Conservation (phyloP, 2,329 filamentous ascomycete species). For the Colletotrichum agaves region DNA sequence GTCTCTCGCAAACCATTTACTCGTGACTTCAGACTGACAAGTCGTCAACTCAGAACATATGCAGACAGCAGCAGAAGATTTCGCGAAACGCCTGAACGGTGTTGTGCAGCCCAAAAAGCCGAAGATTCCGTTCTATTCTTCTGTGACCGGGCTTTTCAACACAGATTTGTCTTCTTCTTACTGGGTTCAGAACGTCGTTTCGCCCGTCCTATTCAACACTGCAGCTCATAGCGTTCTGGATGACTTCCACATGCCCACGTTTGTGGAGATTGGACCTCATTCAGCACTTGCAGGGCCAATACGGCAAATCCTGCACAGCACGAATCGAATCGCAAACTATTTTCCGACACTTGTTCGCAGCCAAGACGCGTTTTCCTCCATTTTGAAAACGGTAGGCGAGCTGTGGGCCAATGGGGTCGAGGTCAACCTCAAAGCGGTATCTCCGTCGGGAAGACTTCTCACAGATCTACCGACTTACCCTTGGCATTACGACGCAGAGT, state of each 20-base stretch:
- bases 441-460: slow-evolving; percentile 12
- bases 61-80: slow-evolving; percentile 10
- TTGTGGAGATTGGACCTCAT: slow-evolving; percentile 62
- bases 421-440: slow-evolving; percentile 21
- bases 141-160: slow-evolving; percentile 20
- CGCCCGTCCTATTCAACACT: slow-evolving; percentile 55
- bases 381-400: slow-evolving; percentile 33
- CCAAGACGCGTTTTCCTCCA: slow-evolving; percentile 5
- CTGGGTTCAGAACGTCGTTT: slow-evolving; percentile 57
- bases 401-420: slow-evolving; percentile 15
- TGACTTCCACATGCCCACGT: slow-evolving; percentile 41
- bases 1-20: no score
- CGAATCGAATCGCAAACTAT: not conserved
- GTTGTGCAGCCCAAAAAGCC: not conserved
- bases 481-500: slow-evolving; percentile 26
- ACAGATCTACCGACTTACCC: slow-evolving; percentile 24
- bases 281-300: slow-evolving; percentile 60
- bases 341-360: slow-evolving; percentile 16
- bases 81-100: slow-evolving; percentile 22
- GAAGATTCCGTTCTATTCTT: slow-evolving; percentile 29
- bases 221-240: slow-evolving; percentile 39
- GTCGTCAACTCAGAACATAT: slow-evolving; percentile 20
- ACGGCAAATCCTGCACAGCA: slow-evolving; percentile 59
- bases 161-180: slow-evolving; percentile 47
- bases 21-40: not conserved